phyloP scores from a whole-genome alignment of 805 yeast species.

The Suhomyces emberorum region DNA sequence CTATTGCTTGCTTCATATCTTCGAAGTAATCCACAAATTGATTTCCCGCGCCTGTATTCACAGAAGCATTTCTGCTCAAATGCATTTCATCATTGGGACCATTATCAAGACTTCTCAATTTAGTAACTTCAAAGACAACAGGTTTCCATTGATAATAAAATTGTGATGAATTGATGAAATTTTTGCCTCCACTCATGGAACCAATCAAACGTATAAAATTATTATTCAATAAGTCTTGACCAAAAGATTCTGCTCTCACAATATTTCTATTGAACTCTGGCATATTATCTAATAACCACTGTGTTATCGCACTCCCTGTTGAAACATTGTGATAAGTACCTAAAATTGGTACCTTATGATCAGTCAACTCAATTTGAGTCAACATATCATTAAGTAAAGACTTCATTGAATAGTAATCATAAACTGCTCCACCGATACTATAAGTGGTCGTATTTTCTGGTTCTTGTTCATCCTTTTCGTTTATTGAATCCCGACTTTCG shows the following conservation, averaged over 20 bases:
- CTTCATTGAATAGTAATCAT: conserved; percentile 27
- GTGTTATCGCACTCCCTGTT: conserved; percentile 58
- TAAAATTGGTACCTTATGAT: conserved; percentile 62
- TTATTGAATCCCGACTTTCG: conserved; percentile 7
- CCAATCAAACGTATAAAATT: conserved; percentile 69
- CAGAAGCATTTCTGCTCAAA: conserved; percentile 7
- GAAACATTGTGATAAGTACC: conserved; percentile 64
- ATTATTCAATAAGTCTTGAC: conserved; percentile 62
- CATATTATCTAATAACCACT: conserved; percentile 52
- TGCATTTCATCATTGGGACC: conserved; percentile 6
- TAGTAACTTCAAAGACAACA: conserved; percentile 52
- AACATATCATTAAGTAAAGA: conserved; percentile 38
- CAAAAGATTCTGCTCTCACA: conserved; percentile 65
- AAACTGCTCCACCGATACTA: conserved; percentile 31
- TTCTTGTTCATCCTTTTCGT: conserved; percentile 18
- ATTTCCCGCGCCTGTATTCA: conserved; percentile 2
- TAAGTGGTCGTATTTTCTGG: conserved; percentile 15
- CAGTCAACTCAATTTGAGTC: conserved; percentile 45
- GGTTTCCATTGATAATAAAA: conserved; percentile 81
- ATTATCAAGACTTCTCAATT: conserved; percentile 13
- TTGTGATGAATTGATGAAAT: conserved; percentile 71
- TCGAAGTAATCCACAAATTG: conserved; percentile 30
- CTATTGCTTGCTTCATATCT: conserved; percentile 45
- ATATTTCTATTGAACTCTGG: conserved; percentile 43
- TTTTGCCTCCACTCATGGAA: conserved; percentile 44